Evolutionary conservation across 2,329 filamentous ascomycete species (phyloP).

Genomic region (Parafenestella ontariensis): DNA sequence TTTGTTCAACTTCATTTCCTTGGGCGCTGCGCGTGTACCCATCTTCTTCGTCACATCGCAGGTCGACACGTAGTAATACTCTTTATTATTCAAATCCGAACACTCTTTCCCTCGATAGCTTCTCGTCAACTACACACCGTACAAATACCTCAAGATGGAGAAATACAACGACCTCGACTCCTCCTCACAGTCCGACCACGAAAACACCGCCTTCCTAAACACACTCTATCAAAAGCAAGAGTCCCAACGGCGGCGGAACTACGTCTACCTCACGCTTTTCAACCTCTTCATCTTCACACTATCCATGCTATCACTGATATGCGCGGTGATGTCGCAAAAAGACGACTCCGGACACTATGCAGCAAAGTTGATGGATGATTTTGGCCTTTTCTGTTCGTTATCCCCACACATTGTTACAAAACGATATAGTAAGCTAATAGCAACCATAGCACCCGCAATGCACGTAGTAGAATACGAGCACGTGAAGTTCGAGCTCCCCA

Average conservation of each 20-base stretch:
- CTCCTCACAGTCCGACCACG: conserved; percentile 30
- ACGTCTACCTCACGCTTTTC: conserved; percentile 39
- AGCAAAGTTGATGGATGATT: conserved; percentile 42
- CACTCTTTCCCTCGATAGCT: neutral
- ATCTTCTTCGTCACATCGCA: conserved; percentile 22
- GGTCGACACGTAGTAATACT: conserved; percentile 20
- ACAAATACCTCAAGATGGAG: conserved; percentile 28
- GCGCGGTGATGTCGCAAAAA: conserved; percentile 41
- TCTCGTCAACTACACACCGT: neutral
- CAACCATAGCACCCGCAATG: conserved; percentile 35
- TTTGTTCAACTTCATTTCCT: conserved; percentile 3
- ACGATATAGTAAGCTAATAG: neutral
- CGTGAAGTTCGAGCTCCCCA: conserved; percentile 35
- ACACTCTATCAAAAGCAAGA: conserved; percentile 33
- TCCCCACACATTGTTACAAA: neutral
- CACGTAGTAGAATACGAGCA: conserved; percentile 37
- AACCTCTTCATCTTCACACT: conserved; percentile 45
- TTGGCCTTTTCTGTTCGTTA: conserved; percentile 37
- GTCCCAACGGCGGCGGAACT: conserved; percentile 26
- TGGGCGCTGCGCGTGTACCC: conserved; percentile 18
- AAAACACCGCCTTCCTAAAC: conserved; percentile 40
- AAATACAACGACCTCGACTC: conserved; percentile 29
- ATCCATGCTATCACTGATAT: conserved; percentile 39
- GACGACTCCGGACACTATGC: conserved; percentile 29
- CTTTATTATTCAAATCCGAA: neutral